phyloP scores from a whole-genome alignment of 2,329 filamentous ascomycete species.

The Sporothrix variecibatus region DNA sequence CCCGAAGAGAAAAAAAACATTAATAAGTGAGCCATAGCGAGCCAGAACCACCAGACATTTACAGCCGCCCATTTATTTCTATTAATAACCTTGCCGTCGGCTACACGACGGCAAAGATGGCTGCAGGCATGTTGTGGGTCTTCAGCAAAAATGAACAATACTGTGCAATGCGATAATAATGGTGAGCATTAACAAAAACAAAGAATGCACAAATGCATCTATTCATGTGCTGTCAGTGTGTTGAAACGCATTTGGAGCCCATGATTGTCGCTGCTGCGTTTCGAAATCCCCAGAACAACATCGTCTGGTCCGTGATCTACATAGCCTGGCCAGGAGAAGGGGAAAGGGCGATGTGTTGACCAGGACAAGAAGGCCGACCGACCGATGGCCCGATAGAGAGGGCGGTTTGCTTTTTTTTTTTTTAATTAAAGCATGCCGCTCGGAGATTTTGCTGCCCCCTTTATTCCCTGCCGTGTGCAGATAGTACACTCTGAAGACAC shows the following conservation, averaged over 20 bases:
- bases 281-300: conserved; percentile 15
- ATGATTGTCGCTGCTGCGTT: conserved; percentile 25
- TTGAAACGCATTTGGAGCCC: conserved; percentile 19
- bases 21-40: not conserved
- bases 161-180: no score
- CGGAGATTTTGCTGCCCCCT: not conserved
- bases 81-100: conserved; percentile 9
- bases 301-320: conserved; percentile 19
- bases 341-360: not conserved
- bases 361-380: not conserved
- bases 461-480: not conserved
- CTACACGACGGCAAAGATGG: not conserved
- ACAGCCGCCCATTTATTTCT: not conserved
- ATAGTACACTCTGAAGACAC: not conserved
- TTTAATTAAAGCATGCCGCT: not conserved
- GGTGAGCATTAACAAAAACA: not conserved
- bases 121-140: not conserved
- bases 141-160: not conserved
- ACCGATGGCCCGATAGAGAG: not conserved
- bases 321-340: not conserved
- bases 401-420: not conserved
- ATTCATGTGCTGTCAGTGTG: not conserved
- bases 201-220: not conserved
- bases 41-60: not conserved
- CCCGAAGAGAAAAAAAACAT: not conserved